These are phyloP conservation scores for Starmera amethionina DNA, from an alignment of 805 yeast species.

Conservation along the genomic window DNA sequence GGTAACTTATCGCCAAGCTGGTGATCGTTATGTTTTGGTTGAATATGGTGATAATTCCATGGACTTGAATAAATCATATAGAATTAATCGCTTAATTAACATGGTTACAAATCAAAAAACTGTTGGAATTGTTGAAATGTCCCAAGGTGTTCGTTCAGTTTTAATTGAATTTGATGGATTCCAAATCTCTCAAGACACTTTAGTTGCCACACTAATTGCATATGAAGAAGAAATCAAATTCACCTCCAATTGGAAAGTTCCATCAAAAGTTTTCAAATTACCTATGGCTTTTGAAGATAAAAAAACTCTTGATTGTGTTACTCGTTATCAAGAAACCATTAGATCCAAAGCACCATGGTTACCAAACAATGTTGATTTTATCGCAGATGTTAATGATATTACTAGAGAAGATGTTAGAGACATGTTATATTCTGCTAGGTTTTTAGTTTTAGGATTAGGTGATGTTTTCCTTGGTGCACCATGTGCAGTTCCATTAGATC, in stretches of 20 bases:
- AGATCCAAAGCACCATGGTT: conserved; percentile 94
- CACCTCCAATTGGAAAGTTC: conserved; percentile 76
- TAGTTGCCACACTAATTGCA: conserved; percentile 57
- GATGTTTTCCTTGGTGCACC: conserved; percentile 98
- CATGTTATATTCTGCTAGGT: conserved; percentile 82
- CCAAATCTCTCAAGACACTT: conserved; percentile 46
- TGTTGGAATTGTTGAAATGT: conserved; percentile 85
- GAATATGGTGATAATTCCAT: conserved; percentile 87
- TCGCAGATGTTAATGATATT: conserved; percentile 80
- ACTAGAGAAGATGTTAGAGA: conserved; percentile 67
- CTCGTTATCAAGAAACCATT: conserved; percentile 87
- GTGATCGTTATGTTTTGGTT: conserved; percentile 84
- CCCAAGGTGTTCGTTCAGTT: conserved; percentile 94
- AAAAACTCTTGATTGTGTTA: conserved; percentile 81
- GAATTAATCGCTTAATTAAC: conserved; percentile 75
- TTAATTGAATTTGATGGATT: conserved; percentile 73
- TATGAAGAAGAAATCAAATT: conserved; percentile 68
- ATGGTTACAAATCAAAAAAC: conserved; percentile 58
- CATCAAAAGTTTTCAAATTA: conserved; percentile 69
- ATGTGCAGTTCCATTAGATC: conserved; percentile 96
- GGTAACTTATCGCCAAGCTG: conserved; percentile 90
- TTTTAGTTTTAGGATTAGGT: conserved; percentile 89
- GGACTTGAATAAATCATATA: conserved; percentile 78
- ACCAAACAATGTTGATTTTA: conserved; percentile 94
- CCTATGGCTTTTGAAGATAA: conserved; percentile 97